phyloP scores from a whole-genome alignment of 2,329 filamentous ascomycete genomes.

The Fusarium sp. region DNA sequence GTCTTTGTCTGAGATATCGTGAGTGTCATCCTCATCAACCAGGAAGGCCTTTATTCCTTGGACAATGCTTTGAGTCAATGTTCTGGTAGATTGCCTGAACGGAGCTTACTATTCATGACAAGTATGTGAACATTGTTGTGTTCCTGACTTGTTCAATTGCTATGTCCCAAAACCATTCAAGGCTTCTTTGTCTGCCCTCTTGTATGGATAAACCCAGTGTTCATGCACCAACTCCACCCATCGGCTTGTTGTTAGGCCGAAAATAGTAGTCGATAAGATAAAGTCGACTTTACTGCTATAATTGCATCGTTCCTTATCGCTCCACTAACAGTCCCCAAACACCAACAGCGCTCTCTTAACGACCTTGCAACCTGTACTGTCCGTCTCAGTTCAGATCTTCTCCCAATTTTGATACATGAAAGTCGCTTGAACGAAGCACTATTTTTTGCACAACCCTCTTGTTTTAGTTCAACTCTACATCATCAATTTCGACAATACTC shows the following conservation, averaged over 20 bases:
- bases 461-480: fast-evolving
- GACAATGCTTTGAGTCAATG: neutral
- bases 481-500: no score
- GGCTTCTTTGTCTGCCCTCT: neutral
- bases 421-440: neutral
- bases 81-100: neutral
- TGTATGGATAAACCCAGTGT: no score
- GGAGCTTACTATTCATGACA: fast-evolving
- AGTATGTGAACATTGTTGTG: neutral
- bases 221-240: no score
- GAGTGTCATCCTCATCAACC: neutral
- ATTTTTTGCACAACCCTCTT: fast-evolving
- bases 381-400: neutral
- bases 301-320: neutral
- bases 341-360: neutral
- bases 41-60: neutral
- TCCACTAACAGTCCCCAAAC: neutral
- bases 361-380: neutral
- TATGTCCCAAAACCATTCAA: neutral
- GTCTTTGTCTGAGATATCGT: neutral
- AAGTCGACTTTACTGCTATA: fast-evolving
- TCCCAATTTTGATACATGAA: no score
- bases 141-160: neutral
- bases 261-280: neutral
- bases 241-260: neutral